Base-by-base conservation (phyloP, 768 basidiomycete species). In the Coprinopsis strossmayeri region DNA sequence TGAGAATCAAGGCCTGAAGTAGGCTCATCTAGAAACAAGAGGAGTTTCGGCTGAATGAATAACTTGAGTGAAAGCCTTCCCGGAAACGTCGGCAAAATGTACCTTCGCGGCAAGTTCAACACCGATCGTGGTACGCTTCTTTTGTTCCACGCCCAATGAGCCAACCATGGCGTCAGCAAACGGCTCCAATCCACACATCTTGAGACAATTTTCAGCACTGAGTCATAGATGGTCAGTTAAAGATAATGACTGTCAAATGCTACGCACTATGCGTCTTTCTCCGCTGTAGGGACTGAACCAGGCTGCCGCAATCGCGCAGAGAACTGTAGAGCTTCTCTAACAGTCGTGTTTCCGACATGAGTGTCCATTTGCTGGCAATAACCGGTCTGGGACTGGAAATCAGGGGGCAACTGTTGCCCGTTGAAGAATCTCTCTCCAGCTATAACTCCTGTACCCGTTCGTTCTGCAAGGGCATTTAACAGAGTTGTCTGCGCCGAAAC, bases 351-450 rank as follows among this genome's bases (percentile, higher is more conserved):
- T 21, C 80, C 75, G 17, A 85, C 72, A 64, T 93, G 91, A 0
- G 81, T 84, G 55, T 91, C 89, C 72, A 79, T 78, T 59, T 95
- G 92, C 58, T 94, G 90, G 50, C 84, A 87, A 58, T 91, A 94
- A 0, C 88, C 90, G 52, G 81, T 84, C 68, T 84, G 82, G 50
- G 84, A 69, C 54, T 76, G 73, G 55, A 83, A 86, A 54, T 85
- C 77, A 0, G 61, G 57, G 9, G 81, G 81, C 20, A 76, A 66
- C 0, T 64, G 48, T 43, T 72, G 76, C 0, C 79, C 72, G 57
- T 85, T 74, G 59, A 86, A 73, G 59, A 78, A 68, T 52, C 68
- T 67, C 48, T 78, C 72, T 1, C 81, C 80, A 2, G 56, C 59
- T 5, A 81, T 63, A 5, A 79, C 69, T 4, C 80, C 80, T 7